These are phyloP conservation scores for Ormosia emarginata DNA, from an alignment of 306 rosid genomes.

Conservation along the genomic window DNA sequence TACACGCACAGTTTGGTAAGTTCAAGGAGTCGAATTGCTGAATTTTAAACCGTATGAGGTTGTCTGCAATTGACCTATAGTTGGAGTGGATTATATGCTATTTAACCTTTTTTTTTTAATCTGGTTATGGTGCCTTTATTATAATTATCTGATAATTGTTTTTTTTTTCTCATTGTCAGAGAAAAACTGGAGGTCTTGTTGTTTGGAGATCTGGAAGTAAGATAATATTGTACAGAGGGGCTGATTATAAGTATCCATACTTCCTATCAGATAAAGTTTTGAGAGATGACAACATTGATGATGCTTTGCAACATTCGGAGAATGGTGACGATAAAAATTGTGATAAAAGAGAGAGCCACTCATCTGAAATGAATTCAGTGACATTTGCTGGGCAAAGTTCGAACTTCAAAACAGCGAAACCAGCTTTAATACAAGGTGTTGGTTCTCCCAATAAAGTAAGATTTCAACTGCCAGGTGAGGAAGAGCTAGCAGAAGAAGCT, in stretches of 20 bases:
- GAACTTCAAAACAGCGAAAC: conserved; percentile 21
- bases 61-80: background rate
- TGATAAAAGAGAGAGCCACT: conserved; percentile 21
- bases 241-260: conserved; percentile 78
- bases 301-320: conserved; percentile 29
- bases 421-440: conserved; percentile 69
- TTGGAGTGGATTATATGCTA: background rate
- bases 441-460: conserved; percentile 65
- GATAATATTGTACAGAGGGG: conserved; percentile 80
- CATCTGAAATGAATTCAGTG: conserved; percentile 34
- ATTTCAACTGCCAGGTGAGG: conserved; percentile 85
- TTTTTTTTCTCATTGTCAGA: conserved; percentile 46
- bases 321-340: conserved; percentile 21
- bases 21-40: background rate
- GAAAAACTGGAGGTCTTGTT: conserved; percentile 93
- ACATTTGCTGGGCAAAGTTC: conserved; percentile 31
- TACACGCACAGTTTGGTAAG: background rate
- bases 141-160: conserved; percentile 22
- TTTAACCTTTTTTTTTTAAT: background rate
- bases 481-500: conserved; percentile 69
- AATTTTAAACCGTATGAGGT: background rate
- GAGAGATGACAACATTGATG: conserved; percentile 24
- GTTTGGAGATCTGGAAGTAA: conserved; percentile 93
- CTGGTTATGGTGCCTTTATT: background rate
- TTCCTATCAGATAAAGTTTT: conserved; percentile 43